These are phyloP conservation scores for Xylariales sp. DNA, from an alignment of 2,329 filamentous ascomycete species.

Conservation along the genomic window DNA sequence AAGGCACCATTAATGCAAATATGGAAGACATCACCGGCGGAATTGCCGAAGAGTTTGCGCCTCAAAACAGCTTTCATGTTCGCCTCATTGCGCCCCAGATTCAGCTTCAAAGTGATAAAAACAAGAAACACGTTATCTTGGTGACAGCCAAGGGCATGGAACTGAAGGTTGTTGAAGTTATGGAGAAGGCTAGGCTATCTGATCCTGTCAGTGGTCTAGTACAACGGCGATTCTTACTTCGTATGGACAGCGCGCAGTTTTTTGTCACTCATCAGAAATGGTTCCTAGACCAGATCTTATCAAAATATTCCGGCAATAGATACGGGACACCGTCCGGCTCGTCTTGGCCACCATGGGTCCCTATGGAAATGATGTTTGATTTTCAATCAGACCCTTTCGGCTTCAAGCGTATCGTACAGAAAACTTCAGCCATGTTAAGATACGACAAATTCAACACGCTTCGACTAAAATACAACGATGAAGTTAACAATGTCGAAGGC, in stretches of 20 bases:
- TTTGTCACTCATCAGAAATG: constrained; percentile 96
- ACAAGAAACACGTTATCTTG: constrained; percentile 95
- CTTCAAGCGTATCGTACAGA: constrained; percentile 97
- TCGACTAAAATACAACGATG: constrained; percentile 96
- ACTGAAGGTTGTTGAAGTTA: constrained; percentile 95
- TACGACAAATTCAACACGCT: constrained; percentile 99
- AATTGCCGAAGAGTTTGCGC: constrained; percentile 86
- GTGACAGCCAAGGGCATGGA: constrained; percentile 98
- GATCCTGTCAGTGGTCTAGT: constrained; percentile 96
- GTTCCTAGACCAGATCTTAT: constrained; percentile 84
- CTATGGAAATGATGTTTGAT: constrained; percentile 98
- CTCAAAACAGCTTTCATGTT: constrained; percentile 94
- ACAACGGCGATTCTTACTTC: constrained; percentile 90
- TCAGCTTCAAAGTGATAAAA: constrained; percentile 98
- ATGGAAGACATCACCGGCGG: constrained; percentile 76
- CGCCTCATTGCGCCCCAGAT: constrained; percentile 97
- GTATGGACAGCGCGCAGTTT: constrained; percentile 98
- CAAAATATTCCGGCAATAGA: constrained; percentile 92
- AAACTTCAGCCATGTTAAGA: constrained; percentile 91
- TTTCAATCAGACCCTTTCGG: constrained; percentile 94
- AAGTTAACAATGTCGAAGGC: constrained; percentile 76
- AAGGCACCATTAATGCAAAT: constrained; percentile 53
- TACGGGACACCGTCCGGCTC: constrained; percentile 88
- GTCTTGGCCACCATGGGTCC: constrained; percentile 97
- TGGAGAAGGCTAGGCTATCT: constrained; percentile 93